Percentiles rank a stretch among this genome's conserved stretches.
Evolutionary conservation across 768 basidiomycete species (phyloP).

Genomic region (Lentinula sp.): DNA sequence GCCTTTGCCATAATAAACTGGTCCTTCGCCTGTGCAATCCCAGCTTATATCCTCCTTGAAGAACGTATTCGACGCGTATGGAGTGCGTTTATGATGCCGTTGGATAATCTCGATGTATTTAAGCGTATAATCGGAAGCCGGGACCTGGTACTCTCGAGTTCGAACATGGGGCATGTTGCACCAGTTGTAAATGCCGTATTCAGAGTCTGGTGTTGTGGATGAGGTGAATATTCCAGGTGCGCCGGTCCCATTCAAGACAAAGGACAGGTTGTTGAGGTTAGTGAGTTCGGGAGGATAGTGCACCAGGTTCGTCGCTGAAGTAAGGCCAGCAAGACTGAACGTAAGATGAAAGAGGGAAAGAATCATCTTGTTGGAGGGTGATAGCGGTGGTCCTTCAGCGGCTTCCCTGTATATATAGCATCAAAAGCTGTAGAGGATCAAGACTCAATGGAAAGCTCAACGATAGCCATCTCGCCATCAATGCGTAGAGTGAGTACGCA

Average conservation of each 20-base stretch:
- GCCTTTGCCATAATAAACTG: constrained; percentile 19
- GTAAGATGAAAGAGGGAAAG: neutral
- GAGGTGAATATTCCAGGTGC: constrained; percentile 42
- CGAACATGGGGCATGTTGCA: constrained; percentile 53
- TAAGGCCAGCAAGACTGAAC: neutral
- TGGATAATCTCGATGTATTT: constrained; percentile 49
- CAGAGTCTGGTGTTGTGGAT: constrained; percentile 28
- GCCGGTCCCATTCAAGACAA: constrained; percentile 32
- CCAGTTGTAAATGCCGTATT: constrained; percentile 45
- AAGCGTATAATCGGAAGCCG: constrained; percentile 32
- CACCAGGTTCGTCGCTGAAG: constrained; percentile 14
- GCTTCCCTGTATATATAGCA: neutral
- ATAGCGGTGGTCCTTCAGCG: neutral
- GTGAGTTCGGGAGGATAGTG: constrained; percentile 34
- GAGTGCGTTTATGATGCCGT: constrained; percentile 47
- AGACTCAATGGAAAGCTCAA: neutral
- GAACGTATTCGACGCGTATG: constrained; percentile 44
- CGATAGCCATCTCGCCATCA: neutral
- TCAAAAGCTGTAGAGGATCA: neutral
- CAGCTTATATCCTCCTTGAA: constrained; percentile 40
- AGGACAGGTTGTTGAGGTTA: constrained; percentile 38
- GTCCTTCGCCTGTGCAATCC: constrained; percentile 36
- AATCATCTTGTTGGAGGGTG: neutral
- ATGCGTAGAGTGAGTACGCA: neutral
- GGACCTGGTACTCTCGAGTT: constrained; percentile 32